Evolutionary conservation across 805 yeast genomes (phyloP).

Genomic region (Wickerhamomyces chaumierensis): DNA sequence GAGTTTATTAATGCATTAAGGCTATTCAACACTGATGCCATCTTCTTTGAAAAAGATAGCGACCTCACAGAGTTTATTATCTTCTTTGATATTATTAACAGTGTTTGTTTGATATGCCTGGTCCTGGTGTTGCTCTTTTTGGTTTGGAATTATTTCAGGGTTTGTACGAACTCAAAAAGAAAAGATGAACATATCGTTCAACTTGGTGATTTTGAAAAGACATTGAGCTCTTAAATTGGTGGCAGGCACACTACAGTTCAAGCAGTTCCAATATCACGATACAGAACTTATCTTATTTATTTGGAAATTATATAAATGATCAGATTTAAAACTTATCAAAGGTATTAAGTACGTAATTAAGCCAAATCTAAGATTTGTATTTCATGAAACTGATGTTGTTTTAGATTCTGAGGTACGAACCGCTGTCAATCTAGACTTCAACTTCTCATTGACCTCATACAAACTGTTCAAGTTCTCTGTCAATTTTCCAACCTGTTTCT

Average conservation of each 20-base stretch:
- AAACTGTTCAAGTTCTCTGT: conserved; percentile 11
- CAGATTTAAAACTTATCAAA: too few relatives aligned
- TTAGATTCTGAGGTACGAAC: too few relatives aligned
- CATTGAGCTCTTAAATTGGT: neutral
- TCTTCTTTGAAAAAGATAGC: too few relatives aligned
- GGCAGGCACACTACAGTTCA: too few relatives aligned
- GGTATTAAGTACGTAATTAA: too few relatives aligned
- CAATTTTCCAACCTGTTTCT: conserved; percentile 8
- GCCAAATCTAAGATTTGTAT: too few relatives aligned
- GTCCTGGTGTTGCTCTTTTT: neutral
- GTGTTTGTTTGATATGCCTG: neutral
- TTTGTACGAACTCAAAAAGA: neutral
- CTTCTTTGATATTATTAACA: neutral
- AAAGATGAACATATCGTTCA: neutral
- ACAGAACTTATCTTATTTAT: too few relatives aligned
- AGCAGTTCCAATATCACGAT: too few relatives aligned
- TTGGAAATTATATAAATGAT: too few relatives aligned
- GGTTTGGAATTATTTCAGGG: neutral
- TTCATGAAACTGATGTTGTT: too few relatives aligned
- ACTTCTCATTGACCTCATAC: conserved; percentile 18
- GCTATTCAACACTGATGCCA: neutral
- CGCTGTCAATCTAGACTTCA: conserved; percentile 7
- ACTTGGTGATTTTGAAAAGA: neutral
- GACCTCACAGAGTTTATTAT: neutral
- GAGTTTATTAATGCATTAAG: too few relatives aligned